Base-by-base conservation (phyloP, 1,284 basidiomycete genomes). In the Caloboletus firmus region DNA sequence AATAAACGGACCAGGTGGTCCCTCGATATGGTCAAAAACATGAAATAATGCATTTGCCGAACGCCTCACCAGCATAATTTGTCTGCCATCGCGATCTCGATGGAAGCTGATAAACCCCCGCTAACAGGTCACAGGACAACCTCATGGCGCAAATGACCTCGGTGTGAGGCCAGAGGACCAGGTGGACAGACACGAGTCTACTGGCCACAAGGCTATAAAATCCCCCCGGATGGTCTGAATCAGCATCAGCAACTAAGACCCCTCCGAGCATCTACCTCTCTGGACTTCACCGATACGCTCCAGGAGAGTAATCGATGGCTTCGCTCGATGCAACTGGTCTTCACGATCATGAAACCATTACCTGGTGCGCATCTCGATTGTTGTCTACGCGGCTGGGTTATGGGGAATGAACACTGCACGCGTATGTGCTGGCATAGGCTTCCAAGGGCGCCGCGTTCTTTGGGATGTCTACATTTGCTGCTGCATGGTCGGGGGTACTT, bases 61-160 rank as follows among this genome's bases (percentile, higher is more conserved):
- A 62, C 59, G 32, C 54, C 58, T 70, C 62, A 57, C 64, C 62
- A 20, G 51, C 40, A 49, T 40, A 62, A 52, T 54, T 56, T 50
- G 59, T 52, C 55, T 53, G 55, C 53, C 62, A 67, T 64, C 67
- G 54, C 45, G 57, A 70, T 65, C 62, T 35, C 57, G 56, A 66
- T 63, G 53, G 59, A 45, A 52, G 51, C 50, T 54, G 66, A 67
- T 67, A 60, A 65, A 60, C 47, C 51, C 45, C 55, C 41, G 35
- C 53, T 55, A 41, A 57, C 55, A 68, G 43, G 47, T 32, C 52
- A 46, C 41, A 63, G 42, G 45, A 53, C 63, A 34, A 55, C 61
- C 64, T 79, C 98, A 42, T 95, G 93, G 47, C 78, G 94, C 34
- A 81, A 93, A 41, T 94, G 97, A 88, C 85, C 13, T 91, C 95